Base-by-base conservation (phyloP, 2,329 filamentous ascomycete genomes). In the Microsporum ferrugineum region DNA sequence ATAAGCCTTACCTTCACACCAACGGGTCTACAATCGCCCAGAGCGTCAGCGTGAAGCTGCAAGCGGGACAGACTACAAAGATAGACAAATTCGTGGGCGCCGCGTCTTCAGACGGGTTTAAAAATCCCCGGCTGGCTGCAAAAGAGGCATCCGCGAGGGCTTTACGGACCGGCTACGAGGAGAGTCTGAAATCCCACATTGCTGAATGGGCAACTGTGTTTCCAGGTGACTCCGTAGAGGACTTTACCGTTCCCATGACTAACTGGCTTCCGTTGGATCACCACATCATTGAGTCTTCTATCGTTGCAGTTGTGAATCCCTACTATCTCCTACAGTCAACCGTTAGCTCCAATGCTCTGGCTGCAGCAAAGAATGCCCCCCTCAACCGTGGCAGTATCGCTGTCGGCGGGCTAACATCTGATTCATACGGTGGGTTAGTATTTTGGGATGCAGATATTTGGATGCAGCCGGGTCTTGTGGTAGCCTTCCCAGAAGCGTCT, bases 381-480 rank as follows among this genome's bases (percentile, higher is more conserved):
- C 75, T 88, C 3, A 83, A 85, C 62, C 77, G 81, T 27, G 77
- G 86, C 69, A 87, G 85, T 65, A 82, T 88, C 57, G 76, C 84
- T 1, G 86, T 88, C n/a, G 84, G 85, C 61, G 86, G 86, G 0
- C 71, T 88, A 27, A 82, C 79, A 0, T 86, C 84, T 3, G 84
- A 87, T 64, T 85, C 82, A 5, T 89, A 89, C 66, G 86, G 77
- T 27, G 86, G 86, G 0, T 73, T 79, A 41, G 77, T 85, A n/a
- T 85, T 85, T 68, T 86, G 84, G 84, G 84, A 86, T 71, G 80
- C 81, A 12, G 84, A 86, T 69, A 76, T 85, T 2, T 87, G 84
- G 83, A 86, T 87, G 82, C 81, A 84, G 36, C 86, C 85, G 3
- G 85, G 85, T 6, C 71, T 88, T 7, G 82, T 85, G 12, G 77